A percentile compares a stretch with the other conserved stretches of the same genome.
Conservation (phyloP, 768 basidiomycete genomes). For the Mycena latifolia region DNA sequence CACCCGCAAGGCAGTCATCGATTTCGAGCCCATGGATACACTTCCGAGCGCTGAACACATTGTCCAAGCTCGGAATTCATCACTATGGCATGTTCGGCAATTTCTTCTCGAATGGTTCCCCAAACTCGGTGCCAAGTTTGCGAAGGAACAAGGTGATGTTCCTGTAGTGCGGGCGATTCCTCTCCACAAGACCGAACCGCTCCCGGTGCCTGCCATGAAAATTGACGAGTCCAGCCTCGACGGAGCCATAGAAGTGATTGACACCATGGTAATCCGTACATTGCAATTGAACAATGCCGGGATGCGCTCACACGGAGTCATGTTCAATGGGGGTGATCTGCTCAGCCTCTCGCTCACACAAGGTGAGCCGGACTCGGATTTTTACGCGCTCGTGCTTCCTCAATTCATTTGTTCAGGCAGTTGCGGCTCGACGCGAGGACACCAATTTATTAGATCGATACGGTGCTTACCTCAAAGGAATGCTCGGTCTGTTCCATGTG, state of each 20-base stretch:
- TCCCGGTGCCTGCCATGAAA: slow-evolving; percentile 34
- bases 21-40: not conserved
- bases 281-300: slow-evolving; percentile 5
- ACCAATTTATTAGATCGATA: not conserved
- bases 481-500: slow-evolving; percentile 33
- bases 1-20: not conserved
- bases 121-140: not conserved
- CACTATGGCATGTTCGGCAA: not conserved
- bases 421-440: slow-evolving; percentile 11
- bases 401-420: not conserved
- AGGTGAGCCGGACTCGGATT: not conserved
- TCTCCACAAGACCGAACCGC: slow-evolving; percentile 34
- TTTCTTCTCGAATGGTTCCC: not conserved
- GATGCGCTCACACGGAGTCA: slow-evolving; percentile 22
- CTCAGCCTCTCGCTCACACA: slow-evolving; percentile 27
- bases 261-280: not conserved
- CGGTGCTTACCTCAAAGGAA: not conserved
- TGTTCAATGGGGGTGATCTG: slow-evolving; percentile 30
- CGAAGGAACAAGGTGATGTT: not conserved
- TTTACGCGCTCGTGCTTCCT: not conserved
- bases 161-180: slow-evolving; percentile 15
- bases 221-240: slow-evolving; percentile 37
- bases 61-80: not conserved
- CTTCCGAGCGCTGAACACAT: slow-evolving; percentile 4
- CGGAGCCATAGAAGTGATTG: slow-evolving; percentile 32